Conservation (phyloP, 2,329 filamentous ascomycete genomes). For the Nigrospora osmanthi region DNA sequence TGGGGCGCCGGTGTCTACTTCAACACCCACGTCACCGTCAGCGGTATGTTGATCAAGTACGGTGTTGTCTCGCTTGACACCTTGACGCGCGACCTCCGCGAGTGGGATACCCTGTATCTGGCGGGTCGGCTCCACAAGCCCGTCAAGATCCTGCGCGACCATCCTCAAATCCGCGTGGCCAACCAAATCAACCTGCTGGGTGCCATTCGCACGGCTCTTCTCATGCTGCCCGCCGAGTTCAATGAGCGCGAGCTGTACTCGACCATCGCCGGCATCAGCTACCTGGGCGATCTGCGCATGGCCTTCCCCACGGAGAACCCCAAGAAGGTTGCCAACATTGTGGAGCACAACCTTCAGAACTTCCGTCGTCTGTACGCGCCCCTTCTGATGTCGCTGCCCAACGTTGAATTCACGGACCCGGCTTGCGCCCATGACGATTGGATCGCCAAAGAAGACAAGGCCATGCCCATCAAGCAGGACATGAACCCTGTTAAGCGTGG, state of each 20-base stretch:
- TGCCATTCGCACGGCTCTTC: conserved; percentile 79
- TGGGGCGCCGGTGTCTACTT: conserved; percentile 96
- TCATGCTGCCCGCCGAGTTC: conserved; percentile 77
- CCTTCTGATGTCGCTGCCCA: conserved; percentile 82
- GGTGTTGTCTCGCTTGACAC: conserved; percentile 93
- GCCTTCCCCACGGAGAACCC: conserved; percentile 81
- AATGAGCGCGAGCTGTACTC: conserved; percentile 83
- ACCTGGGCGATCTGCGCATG: conserved; percentile 97
- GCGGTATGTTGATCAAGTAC: conserved; percentile 95
- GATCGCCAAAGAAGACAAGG: conserved; percentile 49
- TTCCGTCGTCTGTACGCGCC: conserved; percentile 89
- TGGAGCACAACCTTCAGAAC: conserved; percentile 81
- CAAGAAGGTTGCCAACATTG: conserved; percentile 89
- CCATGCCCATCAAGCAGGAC: conserved; percentile 72
- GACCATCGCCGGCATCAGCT: conserved; percentile 87
- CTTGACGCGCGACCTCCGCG: conserved; percentile 73
- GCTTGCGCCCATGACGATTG: conserved; percentile 51
- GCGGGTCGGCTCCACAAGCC: conserved; percentile 94
- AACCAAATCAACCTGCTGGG: conserved; percentile 95
- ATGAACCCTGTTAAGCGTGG: conserved; percentile 86
- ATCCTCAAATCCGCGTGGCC: conserved; percentile 82
- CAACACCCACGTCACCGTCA: conserved; percentile 90
- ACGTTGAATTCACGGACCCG: conserved; percentile 68
- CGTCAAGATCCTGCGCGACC: conserved; percentile 88
- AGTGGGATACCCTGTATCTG: conserved; percentile 95